These are phyloP conservation scores for Cytospora piceae DNA, from an alignment of 2,329 filamentous ascomycete genomes.

Conservation along the genomic window DNA sequence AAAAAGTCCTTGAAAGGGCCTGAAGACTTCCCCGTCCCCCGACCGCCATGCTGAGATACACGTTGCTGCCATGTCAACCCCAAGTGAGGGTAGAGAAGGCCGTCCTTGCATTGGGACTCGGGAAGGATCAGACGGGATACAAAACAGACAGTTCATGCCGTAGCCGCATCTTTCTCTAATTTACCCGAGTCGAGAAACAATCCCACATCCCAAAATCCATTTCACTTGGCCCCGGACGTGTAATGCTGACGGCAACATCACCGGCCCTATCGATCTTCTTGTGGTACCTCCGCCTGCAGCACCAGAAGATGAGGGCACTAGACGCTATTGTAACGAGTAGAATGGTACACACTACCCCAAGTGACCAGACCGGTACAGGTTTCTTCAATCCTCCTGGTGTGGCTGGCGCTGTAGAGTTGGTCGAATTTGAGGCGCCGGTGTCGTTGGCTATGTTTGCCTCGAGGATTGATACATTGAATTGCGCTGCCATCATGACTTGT, in stretches of 20 bases:
- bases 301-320: neutral
- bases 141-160: no score
- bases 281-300: neutral
- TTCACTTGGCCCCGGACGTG: neutral
- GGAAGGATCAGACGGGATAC: no score
- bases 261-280: neutral
- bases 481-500: neutral
- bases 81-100: no score
- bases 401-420: neutral
- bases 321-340: neutral
- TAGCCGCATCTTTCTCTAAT: no score
- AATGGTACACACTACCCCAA: neutral
- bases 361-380: neutral
- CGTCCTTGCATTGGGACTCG: no score
- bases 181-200: no score
- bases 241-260: neutral
- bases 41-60: no score
- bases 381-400: neutral
- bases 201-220: neutral
- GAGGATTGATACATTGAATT: neutral
- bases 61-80: no score
- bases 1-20: no score
- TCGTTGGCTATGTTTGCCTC: neutral
- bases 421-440: neutral
- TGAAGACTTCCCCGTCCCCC: no score